These are phyloP conservation scores for Tubosaeta sp. DNA, from an alignment of 768 basidiomycete species.

Conservation along the genomic window DNA sequence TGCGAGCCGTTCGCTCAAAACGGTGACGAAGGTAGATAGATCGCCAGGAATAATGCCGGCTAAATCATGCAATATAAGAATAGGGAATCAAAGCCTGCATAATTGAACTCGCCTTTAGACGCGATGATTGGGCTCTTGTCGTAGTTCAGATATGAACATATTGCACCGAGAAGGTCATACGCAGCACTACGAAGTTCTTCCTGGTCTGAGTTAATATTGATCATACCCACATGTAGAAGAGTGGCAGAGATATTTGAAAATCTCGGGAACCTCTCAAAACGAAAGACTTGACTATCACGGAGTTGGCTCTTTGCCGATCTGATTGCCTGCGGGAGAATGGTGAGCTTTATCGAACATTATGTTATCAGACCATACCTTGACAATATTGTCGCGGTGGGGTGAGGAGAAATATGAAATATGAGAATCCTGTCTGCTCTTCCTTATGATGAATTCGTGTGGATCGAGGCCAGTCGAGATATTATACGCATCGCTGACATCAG, in stretches of 20 bases:
- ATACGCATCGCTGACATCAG: conserved; percentile 84
- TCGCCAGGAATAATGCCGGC: conserved; percentile 72
- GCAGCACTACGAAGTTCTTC: conserved; percentile 76
- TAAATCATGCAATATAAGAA: conserved; percentile 23
- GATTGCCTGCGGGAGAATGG: conserved; percentile 47
- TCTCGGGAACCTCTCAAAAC: conserved; percentile 64
- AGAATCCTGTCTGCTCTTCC: conserved; percentile 63
- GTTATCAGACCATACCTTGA: conserved; percentile 49
- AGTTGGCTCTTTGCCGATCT: conserved; percentile 71
- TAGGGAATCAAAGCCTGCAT: neutral
- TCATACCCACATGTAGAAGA: conserved; percentile 80
- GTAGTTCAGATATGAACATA: conserved; percentile 74
- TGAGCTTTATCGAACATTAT: neutral
- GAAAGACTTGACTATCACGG: conserved; percentile 47
- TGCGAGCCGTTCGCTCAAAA: conserved; percentile 69
- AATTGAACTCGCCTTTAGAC: conserved; percentile 50
- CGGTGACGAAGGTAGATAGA: conserved; percentile 54
- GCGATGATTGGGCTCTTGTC: conserved; percentile 69
- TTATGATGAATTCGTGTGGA: conserved; percentile 75
- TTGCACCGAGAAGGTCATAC: conserved; percentile 73
- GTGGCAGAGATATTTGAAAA: conserved; percentile 85
- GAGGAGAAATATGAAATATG: conserved; percentile 73
- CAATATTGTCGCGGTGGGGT: conserved; percentile 59
- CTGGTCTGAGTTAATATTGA: conserved; percentile 70
- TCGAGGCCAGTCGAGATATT: conserved; percentile 76